Evolutionary conservation across 2,329 filamentous ascomycete genomes (phyloP).

Genomic region (Apiospora hydei): DNA sequence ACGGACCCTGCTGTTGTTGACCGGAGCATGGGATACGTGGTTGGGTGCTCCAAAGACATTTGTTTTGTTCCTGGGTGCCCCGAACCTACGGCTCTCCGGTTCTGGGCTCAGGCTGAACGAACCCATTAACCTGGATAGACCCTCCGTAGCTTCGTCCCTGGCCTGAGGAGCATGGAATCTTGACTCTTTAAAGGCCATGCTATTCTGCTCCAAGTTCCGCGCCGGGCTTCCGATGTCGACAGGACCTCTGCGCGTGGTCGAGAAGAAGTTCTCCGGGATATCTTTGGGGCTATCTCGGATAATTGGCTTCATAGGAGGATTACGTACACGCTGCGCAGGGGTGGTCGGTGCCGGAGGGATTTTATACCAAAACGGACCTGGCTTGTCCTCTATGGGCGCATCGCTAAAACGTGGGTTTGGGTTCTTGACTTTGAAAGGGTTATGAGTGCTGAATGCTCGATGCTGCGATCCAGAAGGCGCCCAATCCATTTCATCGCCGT

Average conservation of each 20-base stretch:
- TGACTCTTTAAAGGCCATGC: conserved; percentile 25
- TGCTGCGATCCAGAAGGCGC: conserved; percentile 66
- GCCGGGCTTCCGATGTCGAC: conserved; percentile 34
- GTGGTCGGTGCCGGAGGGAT: conserved; percentile 73
- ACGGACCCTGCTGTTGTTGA: conserved; percentile 33
- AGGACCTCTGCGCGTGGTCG: conserved; percentile 32
- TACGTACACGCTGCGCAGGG: conserved; percentile 68
- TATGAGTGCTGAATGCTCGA: conserved; percentile 60
- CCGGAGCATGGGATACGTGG: background rate
- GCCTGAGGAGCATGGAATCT: conserved; percentile 41
- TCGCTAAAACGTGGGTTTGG: conserved; percentile 55
- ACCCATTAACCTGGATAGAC: conserved; percentile 42
- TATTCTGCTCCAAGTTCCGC: conserved; percentile 7
- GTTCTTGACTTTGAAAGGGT: conserved; percentile 48
- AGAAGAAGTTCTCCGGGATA: conserved; percentile 61
- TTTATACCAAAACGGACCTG: conserved; percentile 71
- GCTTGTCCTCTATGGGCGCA: conserved; percentile 51
- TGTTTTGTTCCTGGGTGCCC: background rate
- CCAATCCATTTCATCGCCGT: conserved; percentile 77
- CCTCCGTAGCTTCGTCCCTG: conserved; percentile 41
- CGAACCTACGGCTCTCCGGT: conserved; percentile 29
- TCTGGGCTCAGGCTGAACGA: conserved; percentile 43
- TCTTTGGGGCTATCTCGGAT: conserved; percentile 55
- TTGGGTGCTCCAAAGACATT: conserved; percentile 8
- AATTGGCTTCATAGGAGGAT: conserved; percentile 64